Evolutionary conservation across 169 alveolate genomes (phyloP).

Genomic region (Plasmodium coatneyi): DNA sequence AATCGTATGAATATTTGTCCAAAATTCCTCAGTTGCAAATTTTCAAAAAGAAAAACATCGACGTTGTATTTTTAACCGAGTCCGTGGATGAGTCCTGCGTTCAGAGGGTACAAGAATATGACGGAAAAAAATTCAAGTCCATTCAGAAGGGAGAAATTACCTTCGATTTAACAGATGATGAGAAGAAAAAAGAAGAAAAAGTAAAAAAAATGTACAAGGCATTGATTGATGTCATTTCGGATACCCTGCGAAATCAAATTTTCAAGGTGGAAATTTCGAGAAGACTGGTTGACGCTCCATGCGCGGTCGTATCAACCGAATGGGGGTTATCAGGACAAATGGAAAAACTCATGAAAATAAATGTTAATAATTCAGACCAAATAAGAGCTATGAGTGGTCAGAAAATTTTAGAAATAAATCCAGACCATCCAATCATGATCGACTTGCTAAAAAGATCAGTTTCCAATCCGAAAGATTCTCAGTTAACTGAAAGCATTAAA

Average conservation of each 20-base stretch:
- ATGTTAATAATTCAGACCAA: conserved; percentile 84
- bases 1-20: conserved; percentile 84
- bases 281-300: conserved; percentile 90
- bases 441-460: conserved; percentile 78
- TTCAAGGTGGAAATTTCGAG: conserved; percentile 87
- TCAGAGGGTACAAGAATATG: conserved; percentile 88
- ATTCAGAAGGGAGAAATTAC: conserved; percentile 89
- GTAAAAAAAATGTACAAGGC: conserved; percentile 83
- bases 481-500: conserved; percentile 76
- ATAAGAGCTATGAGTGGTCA: conserved; percentile 82
- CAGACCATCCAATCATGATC: conserved; percentile 96
- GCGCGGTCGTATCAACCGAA: conserved; percentile 90
- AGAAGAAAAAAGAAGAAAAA: conserved; percentile 82
- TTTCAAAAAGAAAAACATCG: conserved; percentile 92
- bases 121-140: conserved; percentile 88
- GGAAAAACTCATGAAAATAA: conserved; percentile 91
- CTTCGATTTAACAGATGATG: conserved; percentile 84
- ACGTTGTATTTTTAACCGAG: conserved; percentile 94
- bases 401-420: conserved; percentile 95
- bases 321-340: conserved; percentile 94
- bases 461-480: conserved; percentile 69
- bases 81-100: conserved; percentile 96
- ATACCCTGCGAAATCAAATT: conserved; percentile 81
- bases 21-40: conserved; percentile 94
- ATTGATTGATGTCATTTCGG: conserved; percentile 85